Evolutionary conservation across 352 stramenopile species (phyloP), one percentile per base, ranked within the genome.

Genomic region (Aphanomyces euteiches): DNA sequence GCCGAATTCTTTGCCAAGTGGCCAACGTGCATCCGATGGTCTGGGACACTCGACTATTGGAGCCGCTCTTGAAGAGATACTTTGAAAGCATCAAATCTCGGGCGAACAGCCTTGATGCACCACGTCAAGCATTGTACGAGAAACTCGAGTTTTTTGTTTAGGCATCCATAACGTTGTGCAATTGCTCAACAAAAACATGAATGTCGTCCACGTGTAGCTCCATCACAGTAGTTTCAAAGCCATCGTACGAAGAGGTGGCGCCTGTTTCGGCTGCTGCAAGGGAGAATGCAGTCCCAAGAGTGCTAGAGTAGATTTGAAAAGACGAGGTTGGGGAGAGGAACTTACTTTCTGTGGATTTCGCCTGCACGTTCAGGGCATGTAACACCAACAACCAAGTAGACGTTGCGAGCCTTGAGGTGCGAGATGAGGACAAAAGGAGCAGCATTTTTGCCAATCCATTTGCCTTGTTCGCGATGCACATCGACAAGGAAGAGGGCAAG

Each of bases 151-250:
- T 61, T n/a, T 7, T 63, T 56, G 38, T 36, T 40, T 88, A 94
- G 7, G 87, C 87, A 72, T 96, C 88, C 12, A 96, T 75, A 21
- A 93, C 81, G 72, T 93, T 98, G 82, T 98, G 92, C 7, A 98
- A 78, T 68, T 97, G 92, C 78, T 98, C 95, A 72, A 98, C 86
- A 77, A 98, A 98, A 74, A 92, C 93, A 73, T 98, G 90, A 64
- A 98, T 97, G 78, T 98, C 89, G 56, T 95, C 85, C 58, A 88
- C 95, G 66, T 91, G 84, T 56, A 99, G 96, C 81, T 98, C 93
- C 68, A 98, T 96, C 4, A 98, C 93, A 45, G 96, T 93, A 60
- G 88, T 97, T 67, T 98, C 94, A 75, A 98, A 98, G 65, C 94
- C 93, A 74, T 99, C 94, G 75, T 98, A 96, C 53, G 83, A 78